Conservation (phyloP, 257 asterid genomes). For the Solanum verrucosum region DNA sequence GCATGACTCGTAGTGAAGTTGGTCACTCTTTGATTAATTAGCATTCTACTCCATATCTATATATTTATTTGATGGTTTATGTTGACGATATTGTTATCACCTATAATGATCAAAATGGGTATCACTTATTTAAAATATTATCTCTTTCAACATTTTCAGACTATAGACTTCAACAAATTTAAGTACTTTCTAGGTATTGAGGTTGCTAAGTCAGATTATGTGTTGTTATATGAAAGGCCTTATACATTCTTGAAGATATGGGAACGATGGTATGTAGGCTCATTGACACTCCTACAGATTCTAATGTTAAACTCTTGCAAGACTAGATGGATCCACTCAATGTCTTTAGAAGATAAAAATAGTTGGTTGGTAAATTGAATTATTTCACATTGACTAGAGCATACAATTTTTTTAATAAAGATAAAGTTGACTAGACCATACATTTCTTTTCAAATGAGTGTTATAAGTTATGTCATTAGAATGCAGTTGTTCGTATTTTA, state of each 20-base stretch:
- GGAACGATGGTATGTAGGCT: neutral
- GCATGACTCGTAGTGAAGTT: neutral
- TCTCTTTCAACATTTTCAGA: neutral
- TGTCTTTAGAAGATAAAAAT: neutral
- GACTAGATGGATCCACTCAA: neutral
- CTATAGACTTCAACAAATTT: neutral
- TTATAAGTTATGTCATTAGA: neutral
- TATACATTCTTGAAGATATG: neutral
- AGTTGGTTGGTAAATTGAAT: neutral
- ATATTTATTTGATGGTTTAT: neutral
- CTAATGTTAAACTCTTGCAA: neutral
- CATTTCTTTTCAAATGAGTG: neutral
- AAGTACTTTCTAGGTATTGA: neutral
- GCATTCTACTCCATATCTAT: neutral
- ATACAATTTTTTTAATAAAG: too few species aligned
- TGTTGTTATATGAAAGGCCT: neutral
- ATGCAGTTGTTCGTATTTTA: neutral
- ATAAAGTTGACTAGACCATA: neutral
- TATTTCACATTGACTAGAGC: neutral
- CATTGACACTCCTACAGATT: neutral
- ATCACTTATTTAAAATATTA: neutral
- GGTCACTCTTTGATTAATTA: neutral
- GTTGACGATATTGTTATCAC: neutral
- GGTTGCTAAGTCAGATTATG: neutral
- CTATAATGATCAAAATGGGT: neutral